Base-by-base conservation (phyloP, 2,329 filamentous ascomycete genomes). In the Penicillium janthinellum region DNA sequence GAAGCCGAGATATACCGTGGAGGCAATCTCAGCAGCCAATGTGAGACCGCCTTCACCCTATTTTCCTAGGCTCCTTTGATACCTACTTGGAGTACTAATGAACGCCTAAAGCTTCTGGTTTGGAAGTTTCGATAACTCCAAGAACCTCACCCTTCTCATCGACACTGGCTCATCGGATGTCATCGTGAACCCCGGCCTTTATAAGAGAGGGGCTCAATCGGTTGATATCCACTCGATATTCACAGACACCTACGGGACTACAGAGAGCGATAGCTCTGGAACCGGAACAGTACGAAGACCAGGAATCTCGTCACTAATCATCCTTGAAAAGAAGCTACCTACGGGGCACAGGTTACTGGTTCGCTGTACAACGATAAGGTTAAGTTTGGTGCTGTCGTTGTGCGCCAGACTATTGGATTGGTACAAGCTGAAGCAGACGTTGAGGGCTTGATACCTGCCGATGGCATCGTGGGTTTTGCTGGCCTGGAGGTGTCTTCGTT, bases 301-400 rank as follows among this genome's bases (percentile, higher is more conserved):
- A 20, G 8, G 6, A 34, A 12, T 20, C 2, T 12, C 17, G 37
- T 5, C 3, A 50, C 1, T 3, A 14, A 22, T 22, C 5, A 7
- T 1, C 17, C 17, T 17, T 17, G 17, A 50, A 8, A n/a, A n/a
- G 10, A 50, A 22, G 17, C 31, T 37, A 15, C 37, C 7, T 17
- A 50, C 34, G 15, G 12, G 28, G 15, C 6, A 14, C 12, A 60
- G 58, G 42, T 60, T 41, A 56, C 47, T 11, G 58, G 58, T 14
- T 8, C 14, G 17, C 10, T 60, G 22, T 56, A 48, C 48, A 60
- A 60, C n/a, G 58, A 60, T 48, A 60, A 54, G 5, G 42, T 60
- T 20, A 52, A 44, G n/a, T 60, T 60, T 56, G 58, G 54, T 25
- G 28, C 31, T 20, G 35, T 56, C 14, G 48, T 3, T 34, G 53